phyloP scores from a whole-genome alignment of 2,329 filamentous ascomycete genomes.

The Ophiosphaerella herpotricha region DNA sequence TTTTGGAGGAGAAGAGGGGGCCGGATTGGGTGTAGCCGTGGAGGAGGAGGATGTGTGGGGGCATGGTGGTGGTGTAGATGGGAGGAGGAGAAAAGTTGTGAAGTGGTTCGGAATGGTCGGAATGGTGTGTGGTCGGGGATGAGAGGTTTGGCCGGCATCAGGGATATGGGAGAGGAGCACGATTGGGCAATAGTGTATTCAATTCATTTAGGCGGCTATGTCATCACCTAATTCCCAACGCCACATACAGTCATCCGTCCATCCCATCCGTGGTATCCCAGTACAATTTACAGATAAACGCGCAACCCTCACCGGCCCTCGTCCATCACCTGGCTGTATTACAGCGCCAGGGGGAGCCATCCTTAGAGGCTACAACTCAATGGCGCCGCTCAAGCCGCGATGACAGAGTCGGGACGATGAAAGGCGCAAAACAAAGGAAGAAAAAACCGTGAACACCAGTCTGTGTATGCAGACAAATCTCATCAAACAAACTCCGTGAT shows the following conservation, averaged over 20 bases:
- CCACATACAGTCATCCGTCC: slow-evolving; percentile 1
- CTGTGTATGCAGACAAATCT: too few species aligned
- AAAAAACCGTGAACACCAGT: not conserved
- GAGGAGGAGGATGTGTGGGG: slow-evolving; percentile 52
- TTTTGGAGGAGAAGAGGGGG: slow-evolving; percentile 82
- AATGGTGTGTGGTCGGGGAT: not conserved
- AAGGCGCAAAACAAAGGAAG: not conserved
- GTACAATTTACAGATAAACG: too few species aligned
- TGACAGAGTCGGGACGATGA: slow-evolving; percentile 2
- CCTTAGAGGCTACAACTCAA: slow-evolving; percentile 23
- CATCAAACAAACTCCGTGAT: not conserved
- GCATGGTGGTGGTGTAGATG: slow-evolving; percentile 11
- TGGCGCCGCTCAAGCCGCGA: slow-evolving; percentile 23
- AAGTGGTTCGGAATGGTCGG: not conserved
- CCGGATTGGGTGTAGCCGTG: slow-evolving; percentile 90
- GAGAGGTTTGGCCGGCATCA: too few species aligned
- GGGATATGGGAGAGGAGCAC: too few species aligned
- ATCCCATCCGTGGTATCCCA: not conserved
- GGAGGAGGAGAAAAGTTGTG: not conserved
- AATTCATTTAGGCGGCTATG: not conserved
- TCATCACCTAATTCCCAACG: not conserved
- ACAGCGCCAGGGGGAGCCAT: slow-evolving; percentile 21
- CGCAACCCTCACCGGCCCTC: too few species aligned
- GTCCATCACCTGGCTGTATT: slow-evolving; percentile 23
- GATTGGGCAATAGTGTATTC: too few species aligned